phyloP scores from a whole-genome alignment of 2,329 filamentous ascomycete genomes.

The Waltergamsia citrina region DNA sequence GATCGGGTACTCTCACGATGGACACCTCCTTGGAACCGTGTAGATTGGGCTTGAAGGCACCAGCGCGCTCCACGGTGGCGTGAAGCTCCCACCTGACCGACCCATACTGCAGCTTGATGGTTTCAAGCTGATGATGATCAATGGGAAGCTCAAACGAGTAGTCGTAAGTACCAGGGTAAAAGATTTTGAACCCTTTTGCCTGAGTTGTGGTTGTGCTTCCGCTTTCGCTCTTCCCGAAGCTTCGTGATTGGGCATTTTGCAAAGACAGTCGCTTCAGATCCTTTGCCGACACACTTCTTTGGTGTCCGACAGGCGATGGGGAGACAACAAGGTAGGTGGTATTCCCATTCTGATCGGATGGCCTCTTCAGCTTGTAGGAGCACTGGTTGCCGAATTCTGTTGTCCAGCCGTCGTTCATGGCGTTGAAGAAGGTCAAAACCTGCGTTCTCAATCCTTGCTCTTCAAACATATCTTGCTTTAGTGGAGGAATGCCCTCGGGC shows the following conservation, averaged over 20 bases:
- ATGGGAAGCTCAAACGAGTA: constrained; percentile 79
- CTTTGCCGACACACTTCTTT: constrained; percentile 25
- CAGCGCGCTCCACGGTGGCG: constrained; percentile 74
- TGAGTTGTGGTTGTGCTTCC: constrained; percentile 49
- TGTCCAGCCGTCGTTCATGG: constrained; percentile 51
- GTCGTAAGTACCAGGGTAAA: constrained; percentile 61
- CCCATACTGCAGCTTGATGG: constrained; percentile 77
- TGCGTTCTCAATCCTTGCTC: constrained; percentile 82
- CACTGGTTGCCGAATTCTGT: constrained; percentile 55
- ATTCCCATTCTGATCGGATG: constrained; percentile 23
- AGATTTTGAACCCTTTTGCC: constrained; percentile 74
- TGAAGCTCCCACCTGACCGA: constrained; percentile 84
- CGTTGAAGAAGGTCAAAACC: constrained; percentile 88
- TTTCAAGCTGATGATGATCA: constrained; percentile 82
- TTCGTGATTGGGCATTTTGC: constrained; percentile 72
- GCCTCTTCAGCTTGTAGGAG: constrained; percentile 37
- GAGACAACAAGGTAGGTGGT: constrained; percentile 18
- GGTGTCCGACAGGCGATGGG: constrained; percentile 10
- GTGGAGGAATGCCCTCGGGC: constrained; percentile 90
- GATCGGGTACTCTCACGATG: constrained; percentile 76
- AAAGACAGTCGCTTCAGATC: constrained; percentile 63
- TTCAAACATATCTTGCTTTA: constrained; percentile 75
- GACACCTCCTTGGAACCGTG: constrained; percentile 73
- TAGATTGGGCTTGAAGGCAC: constrained; percentile 83
- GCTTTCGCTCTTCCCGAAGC: constrained; percentile 72